Conservation (phyloP, 768 basidiomycete genomes). For the Russula dissimulans region DNA sequence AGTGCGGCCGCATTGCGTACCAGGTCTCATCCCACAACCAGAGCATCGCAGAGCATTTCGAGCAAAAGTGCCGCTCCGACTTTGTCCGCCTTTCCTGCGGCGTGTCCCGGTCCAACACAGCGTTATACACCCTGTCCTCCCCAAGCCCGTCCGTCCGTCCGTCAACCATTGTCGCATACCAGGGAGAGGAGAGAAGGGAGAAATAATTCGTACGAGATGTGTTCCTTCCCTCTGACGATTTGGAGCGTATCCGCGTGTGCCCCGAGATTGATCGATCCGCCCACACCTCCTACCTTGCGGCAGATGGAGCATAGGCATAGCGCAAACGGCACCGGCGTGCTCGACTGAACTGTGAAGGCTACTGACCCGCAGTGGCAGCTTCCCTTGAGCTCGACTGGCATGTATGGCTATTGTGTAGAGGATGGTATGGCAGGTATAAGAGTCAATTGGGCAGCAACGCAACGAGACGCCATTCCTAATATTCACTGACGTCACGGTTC, state of each 20-base stretch:
- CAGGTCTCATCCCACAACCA: conserved; percentile 53
- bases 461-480: no score
- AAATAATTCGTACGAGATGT: conserved; percentile 36
- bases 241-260: conserved; percentile 42
- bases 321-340: conserved; percentile 59
- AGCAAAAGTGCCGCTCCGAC: conserved; percentile 57
- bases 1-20: conserved; percentile 27
- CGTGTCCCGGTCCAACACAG: conserved; percentile 49
- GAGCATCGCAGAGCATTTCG: conserved; percentile 54
- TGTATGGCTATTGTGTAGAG: conserved; percentile 34
- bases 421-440: no score
- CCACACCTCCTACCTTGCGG: conserved; percentile 57
- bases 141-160: not conserved
- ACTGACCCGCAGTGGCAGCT: conserved; percentile 32
- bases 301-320: conserved; percentile 62
- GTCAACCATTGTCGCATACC: not conserved
- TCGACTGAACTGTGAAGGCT: conserved; percentile 31
- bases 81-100: conserved; percentile 36
- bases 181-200: not conserved
- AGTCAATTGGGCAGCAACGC: no score
- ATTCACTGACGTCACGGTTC: no score
- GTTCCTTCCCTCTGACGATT: conserved; percentile 40
- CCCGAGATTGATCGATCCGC: conserved; percentile 60
- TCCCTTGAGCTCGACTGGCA: conserved; percentile 46
- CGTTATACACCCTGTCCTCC: conserved; percentile 47